A percentile compares a stretch with the other conserved stretches of the same genome.
These are phyloP conservation scores for Danielia oregonensis DNA, from an alignment of 805 yeast genomes.

Conservation along the genomic window DNA sequence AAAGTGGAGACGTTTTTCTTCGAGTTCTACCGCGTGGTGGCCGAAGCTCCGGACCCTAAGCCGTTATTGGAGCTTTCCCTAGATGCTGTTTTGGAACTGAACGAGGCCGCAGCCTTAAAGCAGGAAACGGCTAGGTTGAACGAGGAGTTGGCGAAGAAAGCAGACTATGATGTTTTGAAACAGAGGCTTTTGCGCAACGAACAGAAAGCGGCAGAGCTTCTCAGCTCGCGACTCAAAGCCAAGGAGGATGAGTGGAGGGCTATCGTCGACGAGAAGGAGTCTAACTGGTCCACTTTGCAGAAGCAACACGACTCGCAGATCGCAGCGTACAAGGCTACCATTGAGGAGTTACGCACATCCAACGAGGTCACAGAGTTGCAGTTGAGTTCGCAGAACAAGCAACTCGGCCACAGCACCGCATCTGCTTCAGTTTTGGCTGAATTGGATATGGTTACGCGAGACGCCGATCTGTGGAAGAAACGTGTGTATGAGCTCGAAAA, in stretches of 20 bases:
- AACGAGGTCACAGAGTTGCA: slow-evolving; percentile 64
- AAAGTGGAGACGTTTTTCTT: slow-evolving; percentile 69
- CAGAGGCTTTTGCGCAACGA: slow-evolving; percentile 58
- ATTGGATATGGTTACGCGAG: slow-evolving; percentile 66
- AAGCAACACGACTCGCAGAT: slow-evolving; percentile 48
- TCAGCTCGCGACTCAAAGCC: slow-evolving; percentile 54
- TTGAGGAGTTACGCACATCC: slow-evolving; percentile 61
- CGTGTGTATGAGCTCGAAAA: slow-evolving; percentile 69
- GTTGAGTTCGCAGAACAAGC: slow-evolving; percentile 44
- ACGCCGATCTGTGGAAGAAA: slow-evolving; percentile 65
- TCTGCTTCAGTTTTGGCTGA: slow-evolving; percentile 44
- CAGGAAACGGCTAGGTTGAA: slow-evolving; percentile 48
- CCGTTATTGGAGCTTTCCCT: slow-evolving; percentile 71
- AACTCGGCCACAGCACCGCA: slow-evolving; percentile 30
- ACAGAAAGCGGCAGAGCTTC: slow-evolving; percentile 52
- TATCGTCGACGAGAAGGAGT: slow-evolving; percentile 66
- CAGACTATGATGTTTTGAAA: slow-evolving; percentile 78
- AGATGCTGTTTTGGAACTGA: slow-evolving; percentile 54
- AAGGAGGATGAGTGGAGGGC: slow-evolving; percentile 73
- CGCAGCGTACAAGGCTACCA: slow-evolving; percentile 47
- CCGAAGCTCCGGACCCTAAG: slow-evolving; percentile 92
- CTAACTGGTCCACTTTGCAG: slow-evolving; percentile 63
- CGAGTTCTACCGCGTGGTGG: slow-evolving; percentile 67
- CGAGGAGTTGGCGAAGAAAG: slow-evolving; percentile 57
- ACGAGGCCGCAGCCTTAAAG: slow-evolving; percentile 50